phyloP scores from a whole-genome alignment of 495 filamentous ascomycete species.

The Penicillium maclennaniae region DNA sequence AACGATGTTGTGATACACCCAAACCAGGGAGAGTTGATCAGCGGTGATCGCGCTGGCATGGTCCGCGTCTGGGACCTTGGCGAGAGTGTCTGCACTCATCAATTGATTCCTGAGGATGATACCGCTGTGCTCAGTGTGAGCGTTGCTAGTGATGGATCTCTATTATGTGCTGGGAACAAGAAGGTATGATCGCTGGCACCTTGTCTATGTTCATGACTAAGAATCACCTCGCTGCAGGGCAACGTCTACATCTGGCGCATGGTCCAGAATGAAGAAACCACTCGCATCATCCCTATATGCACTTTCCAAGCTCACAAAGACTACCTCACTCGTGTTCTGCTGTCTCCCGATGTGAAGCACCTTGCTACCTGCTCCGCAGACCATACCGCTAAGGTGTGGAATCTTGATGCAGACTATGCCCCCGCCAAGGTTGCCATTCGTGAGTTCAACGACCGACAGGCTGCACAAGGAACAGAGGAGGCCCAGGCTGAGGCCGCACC shows the following conservation, averaged over 20 bases:
- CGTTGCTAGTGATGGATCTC: slow-evolving; percentile 87
- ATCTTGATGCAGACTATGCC: slow-evolving; percentile 59
- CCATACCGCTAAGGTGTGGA: slow-evolving; percentile 97
- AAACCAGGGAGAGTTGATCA: slow-evolving; percentile 96
- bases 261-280: slow-evolving; percentile 75
- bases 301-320: slow-evolving; percentile 90
- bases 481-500: slow-evolving; percentile 11
- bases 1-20: slow-evolving; percentile 96
- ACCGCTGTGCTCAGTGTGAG: slow-evolving; percentile 90
- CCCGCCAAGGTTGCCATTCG: slow-evolving; percentile 44
- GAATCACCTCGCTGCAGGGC: slow-evolving; percentile 53
- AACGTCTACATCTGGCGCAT: slow-evolving; percentile 97
- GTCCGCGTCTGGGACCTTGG: slow-evolving; percentile 95
- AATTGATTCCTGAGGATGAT: slow-evolving; percentile 94
- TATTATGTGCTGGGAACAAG: slow-evolving; percentile 96
- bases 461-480: slow-evolving; percentile 11
- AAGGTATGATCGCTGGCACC: slow-evolving; percentile 47
- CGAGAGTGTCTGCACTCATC: slow-evolving; percentile 94
- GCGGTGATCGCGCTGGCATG: slow-evolving; percentile 88
- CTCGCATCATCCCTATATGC: slow-evolving; percentile 83
- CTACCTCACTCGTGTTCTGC: slow-evolving; percentile 91
- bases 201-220: background rate
- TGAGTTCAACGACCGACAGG: slow-evolving; percentile 26
- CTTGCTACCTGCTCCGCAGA: slow-evolving; percentile 96
- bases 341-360: slow-evolving; percentile 95